Evolutionary conservation across 2,329 filamentous ascomycete species (phyloP).

Genomic region (Monilinia polystroma): DNA sequence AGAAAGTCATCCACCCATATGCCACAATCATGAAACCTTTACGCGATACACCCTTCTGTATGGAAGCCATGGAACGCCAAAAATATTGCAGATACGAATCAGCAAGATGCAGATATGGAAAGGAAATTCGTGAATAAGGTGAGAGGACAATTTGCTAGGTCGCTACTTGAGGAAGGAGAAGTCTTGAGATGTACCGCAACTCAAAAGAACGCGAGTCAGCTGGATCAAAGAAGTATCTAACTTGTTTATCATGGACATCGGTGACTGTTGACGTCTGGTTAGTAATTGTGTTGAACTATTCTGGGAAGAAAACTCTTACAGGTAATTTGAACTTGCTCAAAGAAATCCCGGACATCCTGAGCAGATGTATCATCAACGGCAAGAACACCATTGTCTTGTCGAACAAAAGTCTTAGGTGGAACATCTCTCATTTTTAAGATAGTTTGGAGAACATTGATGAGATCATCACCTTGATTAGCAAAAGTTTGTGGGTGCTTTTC

Average conservation of each 20-base stretch:
- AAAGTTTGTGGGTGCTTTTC: constrained; percentile 57
- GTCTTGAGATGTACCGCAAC: constrained; percentile 50
- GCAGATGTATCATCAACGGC: constrained; percentile 36
- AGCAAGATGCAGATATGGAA: constrained; percentile 11
- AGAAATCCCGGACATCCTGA: constrained; percentile 51
- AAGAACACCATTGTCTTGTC: constrained; percentile 47
- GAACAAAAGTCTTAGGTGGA: constrained; percentile 52
- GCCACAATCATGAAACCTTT: constrained; percentile 9
- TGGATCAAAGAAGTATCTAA: constrained; percentile 36
- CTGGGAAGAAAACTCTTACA: constrained; percentile 48
- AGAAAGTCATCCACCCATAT: constrained; percentile 7
- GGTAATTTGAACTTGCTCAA: constrained; percentile 55
- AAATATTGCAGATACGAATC: constrained; percentile 9
- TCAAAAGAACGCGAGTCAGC: constrained; percentile 51
- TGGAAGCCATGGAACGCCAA: constrained; percentile 15
- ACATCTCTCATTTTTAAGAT: constrained; percentile 60
- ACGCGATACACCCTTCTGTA: constrained; percentile 2
- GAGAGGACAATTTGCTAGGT: not conserved
- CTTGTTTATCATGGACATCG: constrained; percentile 39
- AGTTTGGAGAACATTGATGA: constrained; percentile 60
- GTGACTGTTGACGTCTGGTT: constrained; percentile 29
- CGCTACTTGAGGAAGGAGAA: constrained; percentile 42
- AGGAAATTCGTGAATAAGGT: not conserved
- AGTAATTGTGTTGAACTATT: constrained; percentile 12
- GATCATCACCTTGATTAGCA: constrained; percentile 57